phyloP scores from a whole-genome alignment of 495 filamentous ascomycete species.

The Podospora sp. region DNA sequence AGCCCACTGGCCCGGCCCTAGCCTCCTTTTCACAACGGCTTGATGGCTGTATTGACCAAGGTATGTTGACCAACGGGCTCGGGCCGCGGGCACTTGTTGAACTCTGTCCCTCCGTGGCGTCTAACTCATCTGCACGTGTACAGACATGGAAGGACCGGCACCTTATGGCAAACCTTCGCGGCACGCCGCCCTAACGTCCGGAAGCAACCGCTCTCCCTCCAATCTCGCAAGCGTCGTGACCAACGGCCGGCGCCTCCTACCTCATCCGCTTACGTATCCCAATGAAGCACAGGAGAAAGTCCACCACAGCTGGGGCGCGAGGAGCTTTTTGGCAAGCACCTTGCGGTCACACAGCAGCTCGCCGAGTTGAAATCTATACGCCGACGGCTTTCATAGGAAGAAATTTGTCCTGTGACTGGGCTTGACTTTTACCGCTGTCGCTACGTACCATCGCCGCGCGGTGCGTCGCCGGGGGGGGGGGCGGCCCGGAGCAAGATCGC shows the following conservation, averaged over 20 bases:
- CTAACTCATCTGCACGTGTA: background rate
- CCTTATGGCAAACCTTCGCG: background rate
- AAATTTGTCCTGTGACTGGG: too few relatives aligned
- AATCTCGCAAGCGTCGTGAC: background rate
- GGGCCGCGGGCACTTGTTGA: background rate
- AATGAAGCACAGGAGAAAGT: background rate
- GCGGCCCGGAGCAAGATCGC: too few relatives aligned
- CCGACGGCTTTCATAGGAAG: too few relatives aligned
- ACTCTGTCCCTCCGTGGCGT: background rate
- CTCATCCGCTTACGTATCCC: background rate
- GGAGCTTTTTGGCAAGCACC: background rate
- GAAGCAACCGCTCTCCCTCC: background rate
- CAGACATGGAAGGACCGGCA: background rate
- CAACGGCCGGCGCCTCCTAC: background rate
- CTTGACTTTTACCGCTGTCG: too few relatives aligned
- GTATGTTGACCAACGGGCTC: background rate
- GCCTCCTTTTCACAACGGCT: background rate
- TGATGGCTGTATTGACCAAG: too few relatives aligned
- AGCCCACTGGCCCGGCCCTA: background rate
- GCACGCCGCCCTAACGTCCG: background rate
- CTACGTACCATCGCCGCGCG: too few relatives aligned
- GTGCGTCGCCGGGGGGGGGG: too few relatives aligned
- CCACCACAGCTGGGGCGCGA: background rate
- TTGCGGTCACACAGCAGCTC: background rate
- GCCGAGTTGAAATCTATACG: background rate